Evolutionary conservation across 768 basidiomycete genomes (phyloP).

Genomic region (Suillus spraguei): DNA sequence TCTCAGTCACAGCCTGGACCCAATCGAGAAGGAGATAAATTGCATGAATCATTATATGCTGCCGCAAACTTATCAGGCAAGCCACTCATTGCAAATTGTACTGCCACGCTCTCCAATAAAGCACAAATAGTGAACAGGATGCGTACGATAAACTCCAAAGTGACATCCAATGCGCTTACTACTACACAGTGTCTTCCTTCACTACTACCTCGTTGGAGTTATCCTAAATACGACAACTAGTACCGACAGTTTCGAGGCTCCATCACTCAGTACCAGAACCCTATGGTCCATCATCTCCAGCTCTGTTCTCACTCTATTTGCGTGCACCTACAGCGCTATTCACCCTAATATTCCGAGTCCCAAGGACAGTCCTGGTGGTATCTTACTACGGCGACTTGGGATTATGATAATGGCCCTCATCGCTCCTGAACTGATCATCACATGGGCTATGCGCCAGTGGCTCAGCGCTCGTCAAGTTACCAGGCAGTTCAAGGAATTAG

Average conservation of each 20-base stretch:
- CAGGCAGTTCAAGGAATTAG: not conserved
- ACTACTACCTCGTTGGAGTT: not conserved
- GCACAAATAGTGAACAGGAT: not conserved
- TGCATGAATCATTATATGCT: no score
- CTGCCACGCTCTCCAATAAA: no score
- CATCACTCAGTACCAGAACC: constrained; percentile 19
- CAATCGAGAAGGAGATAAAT: no score
- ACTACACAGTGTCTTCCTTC: not conserved
- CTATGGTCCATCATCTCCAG: constrained; percentile 11
- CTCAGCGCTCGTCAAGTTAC: constrained; percentile 9
- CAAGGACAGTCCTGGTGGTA: not conserved
- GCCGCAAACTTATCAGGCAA: no score
- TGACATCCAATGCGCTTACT: not conserved
- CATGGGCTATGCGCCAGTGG: constrained; percentile 27
- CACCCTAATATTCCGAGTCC: constrained; percentile 29
- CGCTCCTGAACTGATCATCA: constrained; percentile 27
- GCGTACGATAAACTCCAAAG: not conserved
- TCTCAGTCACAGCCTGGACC: no score
- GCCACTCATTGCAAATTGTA: no score
- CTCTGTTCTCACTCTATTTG: constrained; percentile 27
- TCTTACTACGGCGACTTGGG: constrained; percentile 6
- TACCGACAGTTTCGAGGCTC: not conserved
- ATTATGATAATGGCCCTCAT: constrained; percentile 22
- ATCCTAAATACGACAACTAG: not conserved
- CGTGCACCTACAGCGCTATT: constrained; percentile 28